Evolutionary conservation across 108 stramenopile genomes (phyloP).

Genomic region (Aurantiochytrium sp.): DNA sequence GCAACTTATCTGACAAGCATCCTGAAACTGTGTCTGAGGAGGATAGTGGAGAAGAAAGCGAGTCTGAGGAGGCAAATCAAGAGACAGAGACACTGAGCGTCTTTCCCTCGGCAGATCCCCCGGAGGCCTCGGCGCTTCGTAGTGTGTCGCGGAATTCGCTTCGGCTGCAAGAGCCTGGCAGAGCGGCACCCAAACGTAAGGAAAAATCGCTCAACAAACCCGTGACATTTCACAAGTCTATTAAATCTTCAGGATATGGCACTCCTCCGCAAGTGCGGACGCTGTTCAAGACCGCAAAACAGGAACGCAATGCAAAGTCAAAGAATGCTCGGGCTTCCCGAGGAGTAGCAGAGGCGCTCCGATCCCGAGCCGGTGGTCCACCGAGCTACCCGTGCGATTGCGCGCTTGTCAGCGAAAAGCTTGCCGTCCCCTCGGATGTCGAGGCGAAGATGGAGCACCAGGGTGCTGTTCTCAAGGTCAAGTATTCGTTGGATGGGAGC

Average conservation of each 20-base stretch:
- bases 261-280: neutral
- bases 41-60: neutral
- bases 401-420: neutral
- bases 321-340: neutral
- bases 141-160: neutral
- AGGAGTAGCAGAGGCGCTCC: neutral
- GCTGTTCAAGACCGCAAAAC: neutral
- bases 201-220: neutral
- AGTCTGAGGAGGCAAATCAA: neutral
- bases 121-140: neutral
- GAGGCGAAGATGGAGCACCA: neutral
- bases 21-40: neutral
- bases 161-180: neutral
- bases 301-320: neutral
- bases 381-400: slow-evolving; percentile 1
- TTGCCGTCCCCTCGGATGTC: neutral
- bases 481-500: neutral
- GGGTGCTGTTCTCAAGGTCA: neutral
- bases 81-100: neutral
- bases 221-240: neutral
- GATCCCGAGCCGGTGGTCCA: neutral
- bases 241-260: neutral
- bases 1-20: no score
- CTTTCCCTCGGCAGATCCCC: neutral
- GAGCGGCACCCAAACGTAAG: neutral